Conservation (phyloP, 345 rosid genomes). For the Eucalyptus brandiana region DNA sequence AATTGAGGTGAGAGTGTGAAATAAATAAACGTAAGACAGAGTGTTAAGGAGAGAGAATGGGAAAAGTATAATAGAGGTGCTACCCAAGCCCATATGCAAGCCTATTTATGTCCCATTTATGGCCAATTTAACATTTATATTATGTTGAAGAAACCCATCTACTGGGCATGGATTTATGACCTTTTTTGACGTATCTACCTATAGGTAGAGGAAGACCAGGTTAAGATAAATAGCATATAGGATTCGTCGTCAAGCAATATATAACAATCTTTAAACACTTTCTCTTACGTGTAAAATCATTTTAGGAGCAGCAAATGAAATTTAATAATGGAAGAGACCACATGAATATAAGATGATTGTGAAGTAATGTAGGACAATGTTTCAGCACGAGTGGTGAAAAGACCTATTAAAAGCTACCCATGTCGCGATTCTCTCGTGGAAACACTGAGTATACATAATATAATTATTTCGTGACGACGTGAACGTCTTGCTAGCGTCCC, state of each 20-base stretch:
- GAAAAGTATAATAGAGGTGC: too few relatives aligned
- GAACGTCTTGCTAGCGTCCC: neutral
- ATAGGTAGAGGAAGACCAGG: neutral
- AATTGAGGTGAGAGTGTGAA: neutral
- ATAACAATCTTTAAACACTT: neutral
- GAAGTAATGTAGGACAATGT: too few relatives aligned
- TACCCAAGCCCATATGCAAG: too few relatives aligned
- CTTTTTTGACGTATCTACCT: neutral
- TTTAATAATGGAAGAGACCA: neutral
- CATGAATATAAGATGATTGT: too few relatives aligned
- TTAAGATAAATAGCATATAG: neutral
- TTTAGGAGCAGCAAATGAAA: neutral
- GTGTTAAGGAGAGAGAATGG: too few relatives aligned
- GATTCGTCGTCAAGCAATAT: rapidly evolving
- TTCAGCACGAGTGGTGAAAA: too few relatives aligned
- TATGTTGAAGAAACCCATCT: too few relatives aligned
- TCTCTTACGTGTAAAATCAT: rapidly evolving
- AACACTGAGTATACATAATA: neutral
- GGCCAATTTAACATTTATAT: too few relatives aligned
- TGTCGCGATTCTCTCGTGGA: neutral
- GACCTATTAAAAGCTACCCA: too few relatives aligned
- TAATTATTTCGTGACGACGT: rapidly evolving
- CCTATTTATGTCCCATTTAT: too few relatives aligned
- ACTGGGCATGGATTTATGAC: too few relatives aligned
- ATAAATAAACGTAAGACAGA: rapidly evolving